Conservation (phyloP, 257 asterid genomes). For the Petunia secreta region DNA sequence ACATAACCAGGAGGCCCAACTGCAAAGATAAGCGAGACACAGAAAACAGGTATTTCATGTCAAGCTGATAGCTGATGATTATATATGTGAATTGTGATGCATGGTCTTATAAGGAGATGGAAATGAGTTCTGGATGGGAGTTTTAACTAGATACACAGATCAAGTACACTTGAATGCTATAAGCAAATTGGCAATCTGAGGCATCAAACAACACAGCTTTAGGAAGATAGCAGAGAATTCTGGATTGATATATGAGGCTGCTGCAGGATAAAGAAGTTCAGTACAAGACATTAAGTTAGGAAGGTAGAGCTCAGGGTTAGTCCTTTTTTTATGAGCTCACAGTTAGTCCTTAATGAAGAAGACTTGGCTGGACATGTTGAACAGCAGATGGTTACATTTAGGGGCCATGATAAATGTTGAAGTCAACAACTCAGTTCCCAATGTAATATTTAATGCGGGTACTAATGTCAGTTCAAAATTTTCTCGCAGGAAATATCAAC, state of each 20-base stretch:
- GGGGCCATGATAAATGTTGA: neutral
- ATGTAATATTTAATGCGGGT: neutral
- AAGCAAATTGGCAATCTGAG: neutral
- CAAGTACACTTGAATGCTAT: conserved; percentile 10
- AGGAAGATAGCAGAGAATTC: neutral
- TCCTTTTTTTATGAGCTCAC: no score
- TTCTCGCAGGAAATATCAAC: neutral
- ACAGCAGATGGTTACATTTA: neutral
- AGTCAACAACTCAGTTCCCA: neutral
- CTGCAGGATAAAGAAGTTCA: neutral
- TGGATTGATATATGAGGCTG: neutral
- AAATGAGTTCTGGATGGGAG: neutral
- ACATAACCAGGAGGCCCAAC: conserved; percentile 27
- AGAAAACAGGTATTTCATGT: neutral
- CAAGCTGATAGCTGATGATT: conserved; percentile 11
- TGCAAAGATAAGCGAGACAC: conserved; percentile 21
- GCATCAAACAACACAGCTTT: conserved; percentile 4
- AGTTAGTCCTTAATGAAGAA: neutral
- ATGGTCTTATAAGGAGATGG: neutral
- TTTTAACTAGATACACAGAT: conserved; percentile 16
- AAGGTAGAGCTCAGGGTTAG: neutral
- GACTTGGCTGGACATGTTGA: conserved; percentile 6
- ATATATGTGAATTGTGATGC: neutral
- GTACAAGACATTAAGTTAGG: neutral
- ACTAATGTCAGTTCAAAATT: neutral